Conservation (phyloP, 805 yeast genomes). For the Cyberlindnera xylosilytica region DNA sequence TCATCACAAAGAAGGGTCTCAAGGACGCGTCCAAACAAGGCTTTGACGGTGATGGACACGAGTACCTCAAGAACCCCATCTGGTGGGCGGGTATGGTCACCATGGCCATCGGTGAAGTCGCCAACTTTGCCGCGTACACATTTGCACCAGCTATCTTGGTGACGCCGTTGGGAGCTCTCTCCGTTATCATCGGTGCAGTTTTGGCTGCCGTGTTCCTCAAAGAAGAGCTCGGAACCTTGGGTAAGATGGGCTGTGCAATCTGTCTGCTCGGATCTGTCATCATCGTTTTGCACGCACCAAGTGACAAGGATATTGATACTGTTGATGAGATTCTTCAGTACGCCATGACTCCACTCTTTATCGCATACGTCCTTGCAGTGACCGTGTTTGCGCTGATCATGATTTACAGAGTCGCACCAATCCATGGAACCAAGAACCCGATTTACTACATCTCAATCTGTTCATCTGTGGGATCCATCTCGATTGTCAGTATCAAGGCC, state of each 20-base stretch:
- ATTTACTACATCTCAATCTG: constrained; percentile 88
- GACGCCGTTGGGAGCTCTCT: constrained; percentile 87
- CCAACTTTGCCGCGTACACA: constrained; percentile 92
- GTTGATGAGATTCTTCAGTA: constrained; percentile 83
- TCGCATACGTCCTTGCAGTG: constrained; percentile 64
- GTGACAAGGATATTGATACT: constrained; percentile 85
- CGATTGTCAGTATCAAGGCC: constrained; percentile 90
- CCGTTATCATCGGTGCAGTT: constrained; percentile 89
- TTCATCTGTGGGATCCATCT: constrained; percentile 84
- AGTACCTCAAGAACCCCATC: constrained; percentile 77
- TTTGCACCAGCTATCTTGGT: constrained; percentile 93
- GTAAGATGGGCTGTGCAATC: constrained; percentile 90
- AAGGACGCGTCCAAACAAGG: constrained; percentile 68
- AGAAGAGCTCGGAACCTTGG: constrained; percentile 84
- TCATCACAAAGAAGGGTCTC: constrained; percentile 84
- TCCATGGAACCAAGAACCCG: constrained; percentile 75
- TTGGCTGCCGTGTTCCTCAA: constrained; percentile 80
- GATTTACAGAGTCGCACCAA: constrained; percentile 82
- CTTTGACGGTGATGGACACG: constrained; percentile 66
- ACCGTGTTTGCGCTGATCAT: constrained; percentile 65
- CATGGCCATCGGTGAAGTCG: constrained; percentile 89
- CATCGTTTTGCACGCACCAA: constrained; percentile 88
- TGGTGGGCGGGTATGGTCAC: constrained; percentile 95
- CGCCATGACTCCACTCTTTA: constrained; percentile 75
- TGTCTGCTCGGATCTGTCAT: constrained; percentile 86